A percentile compares a stretch with the other conserved stretches of the same genome.
These are phyloP conservation scores for Actinomortierella ambigua DNA, from an alignment of 371 early-diverging fungal species.

Conservation along the genomic window DNA sequence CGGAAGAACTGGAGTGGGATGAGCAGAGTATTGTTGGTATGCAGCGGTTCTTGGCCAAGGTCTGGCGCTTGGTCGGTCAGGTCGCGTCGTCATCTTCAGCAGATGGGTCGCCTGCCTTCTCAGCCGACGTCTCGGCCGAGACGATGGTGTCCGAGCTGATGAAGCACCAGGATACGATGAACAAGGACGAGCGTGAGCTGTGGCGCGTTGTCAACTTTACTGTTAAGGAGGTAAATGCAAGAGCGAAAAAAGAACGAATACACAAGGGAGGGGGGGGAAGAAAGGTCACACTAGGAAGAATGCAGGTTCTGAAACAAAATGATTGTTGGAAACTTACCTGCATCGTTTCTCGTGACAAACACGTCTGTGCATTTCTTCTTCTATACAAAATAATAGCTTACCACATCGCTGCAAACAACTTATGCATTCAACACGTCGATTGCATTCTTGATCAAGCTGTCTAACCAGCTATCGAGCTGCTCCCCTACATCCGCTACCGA, in stretches of 20 bases:
- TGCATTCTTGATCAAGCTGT: conserved; percentile 83
- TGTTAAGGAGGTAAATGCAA: conserved; percentile 52
- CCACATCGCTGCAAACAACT: conserved; percentile 60
- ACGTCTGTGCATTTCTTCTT: not conserved
- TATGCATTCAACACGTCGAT: conserved; percentile 83
- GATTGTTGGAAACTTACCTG: no score
- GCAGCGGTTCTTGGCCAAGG: conserved; percentile 80
- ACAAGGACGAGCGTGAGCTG: conserved; percentile 61
- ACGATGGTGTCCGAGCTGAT: conserved; percentile 5
- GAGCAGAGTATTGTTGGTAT: conserved; percentile 90
- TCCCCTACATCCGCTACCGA: conserved; percentile 15
- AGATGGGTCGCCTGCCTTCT: not conserved
- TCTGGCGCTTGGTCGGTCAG: conserved; percentile 49
- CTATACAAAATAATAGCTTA: conserved; percentile 58
- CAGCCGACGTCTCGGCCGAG: not conserved
- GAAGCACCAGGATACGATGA: conserved; percentile 43
- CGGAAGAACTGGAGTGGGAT: conserved; percentile 92
- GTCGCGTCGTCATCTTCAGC: conserved; percentile 10
- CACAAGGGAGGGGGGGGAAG: no score
- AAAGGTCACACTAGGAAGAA: no score
- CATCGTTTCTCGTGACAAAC: no score
- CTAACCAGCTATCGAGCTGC: conserved; percentile 60
- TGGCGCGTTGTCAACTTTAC: conserved; percentile 54
- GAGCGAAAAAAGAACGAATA: no score
- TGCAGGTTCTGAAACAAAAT: no score